Evolutionary conservation across 139 green algal species (phyloP).

Genomic region (Chlorella sp.): DNA sequence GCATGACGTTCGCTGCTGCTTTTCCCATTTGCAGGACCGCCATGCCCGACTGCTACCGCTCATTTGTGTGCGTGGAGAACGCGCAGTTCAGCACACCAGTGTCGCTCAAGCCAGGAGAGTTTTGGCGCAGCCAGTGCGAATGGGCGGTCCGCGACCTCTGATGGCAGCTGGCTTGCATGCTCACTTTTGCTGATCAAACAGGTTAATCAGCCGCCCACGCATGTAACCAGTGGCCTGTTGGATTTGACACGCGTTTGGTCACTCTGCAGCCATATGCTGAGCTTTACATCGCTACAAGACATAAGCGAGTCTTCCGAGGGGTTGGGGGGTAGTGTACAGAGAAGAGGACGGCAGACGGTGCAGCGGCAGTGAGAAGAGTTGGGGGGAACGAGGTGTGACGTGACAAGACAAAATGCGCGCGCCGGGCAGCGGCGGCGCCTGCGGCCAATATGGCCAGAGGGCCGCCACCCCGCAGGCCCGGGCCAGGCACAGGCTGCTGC

Average conservation of each 20-base stretch:
- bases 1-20: no score
- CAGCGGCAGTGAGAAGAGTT: conserved; percentile 13
- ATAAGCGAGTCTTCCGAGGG: neutral
- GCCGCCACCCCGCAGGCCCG: neutral
- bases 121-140: conserved; percentile 59
- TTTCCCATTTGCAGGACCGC: conserved; percentile 30
- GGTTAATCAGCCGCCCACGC: no score
- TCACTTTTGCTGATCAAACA: no score
- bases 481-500: neutral
- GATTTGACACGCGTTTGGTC: no score
- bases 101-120: conserved; percentile 64
- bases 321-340: neutral
- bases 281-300: no score
- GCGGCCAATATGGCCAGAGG: neutral
- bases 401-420: neutral
- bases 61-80: conserved; percentile 82
- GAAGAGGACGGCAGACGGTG: neutral
- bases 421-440: neutral
- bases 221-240: no score
- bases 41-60: conserved; percentile 76
- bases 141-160: conserved; percentile 30
- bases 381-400: neutral
- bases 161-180: neutral
- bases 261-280: no score
- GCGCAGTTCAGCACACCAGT: conserved; percentile 71